Percentiles rank a stretch among this genome's conserved stretches.
phyloP scores from a whole-genome alignment of 2,329 filamentous ascomycete genomes.

The Colletotrichum horii region DNA sequence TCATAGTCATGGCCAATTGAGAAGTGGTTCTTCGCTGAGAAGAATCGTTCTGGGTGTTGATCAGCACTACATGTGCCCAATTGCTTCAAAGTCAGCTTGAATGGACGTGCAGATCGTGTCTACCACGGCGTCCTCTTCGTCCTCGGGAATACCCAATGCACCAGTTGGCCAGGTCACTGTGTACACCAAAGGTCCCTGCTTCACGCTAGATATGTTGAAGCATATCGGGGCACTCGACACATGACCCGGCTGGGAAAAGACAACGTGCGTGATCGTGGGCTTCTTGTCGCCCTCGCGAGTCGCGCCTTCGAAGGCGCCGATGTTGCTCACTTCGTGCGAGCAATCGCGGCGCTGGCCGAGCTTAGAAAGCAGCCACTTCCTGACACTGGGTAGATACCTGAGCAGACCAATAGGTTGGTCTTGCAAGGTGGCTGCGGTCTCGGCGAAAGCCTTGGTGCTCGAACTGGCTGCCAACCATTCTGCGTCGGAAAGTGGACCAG shows the following conservation, averaged over 20 bases:
- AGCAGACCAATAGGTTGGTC: conserved; percentile 44
- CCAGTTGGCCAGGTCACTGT: conserved; percentile 47
- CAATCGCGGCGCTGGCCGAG: conserved; percentile 40
- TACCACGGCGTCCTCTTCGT: conserved; percentile 25
- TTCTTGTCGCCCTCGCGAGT: not conserved
- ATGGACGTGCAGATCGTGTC: conserved; percentile 15
- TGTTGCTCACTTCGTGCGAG: conserved; percentile 52
- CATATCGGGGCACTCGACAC: conserved; percentile 38
- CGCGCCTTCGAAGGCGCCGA: conserved; percentile 39
- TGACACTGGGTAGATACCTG: conserved; percentile 42
- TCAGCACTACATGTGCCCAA: not conserved
- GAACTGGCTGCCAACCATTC: conserved; percentile 38
- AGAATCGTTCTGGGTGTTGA: not conserved
- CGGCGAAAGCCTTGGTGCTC: conserved; percentile 35
- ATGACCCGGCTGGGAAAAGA: conserved; percentile 50
- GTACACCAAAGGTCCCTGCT: conserved; percentile 40
- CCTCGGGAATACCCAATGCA: conserved; percentile 40
- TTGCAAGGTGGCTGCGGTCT: conserved; percentile 27
- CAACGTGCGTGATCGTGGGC: conserved; percentile 35
- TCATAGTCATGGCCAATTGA: not conserved
- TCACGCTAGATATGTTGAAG: conserved; percentile 45
- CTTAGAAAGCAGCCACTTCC: conserved; percentile 42
- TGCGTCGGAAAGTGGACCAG: conserved; percentile 13
- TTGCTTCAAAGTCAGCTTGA: not conserved
- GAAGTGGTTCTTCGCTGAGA: not conserved